Evolutionary conservation across 176 grass and related monocot genomes (phyloP).

Genomic region (Musa troglodytarum): DNA sequence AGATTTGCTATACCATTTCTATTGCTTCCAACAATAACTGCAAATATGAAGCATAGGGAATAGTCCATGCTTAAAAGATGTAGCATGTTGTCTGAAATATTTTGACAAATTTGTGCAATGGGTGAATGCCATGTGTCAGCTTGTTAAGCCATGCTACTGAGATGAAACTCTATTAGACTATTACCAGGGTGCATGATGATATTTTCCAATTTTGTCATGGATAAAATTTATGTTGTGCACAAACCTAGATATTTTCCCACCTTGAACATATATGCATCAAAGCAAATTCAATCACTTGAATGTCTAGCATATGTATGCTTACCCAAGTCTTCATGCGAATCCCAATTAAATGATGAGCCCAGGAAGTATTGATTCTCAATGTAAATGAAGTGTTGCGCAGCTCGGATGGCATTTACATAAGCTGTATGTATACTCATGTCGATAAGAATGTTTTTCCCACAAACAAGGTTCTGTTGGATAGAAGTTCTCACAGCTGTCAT

Average conservation of each 20-base stretch:
- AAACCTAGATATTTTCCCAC: neutral
- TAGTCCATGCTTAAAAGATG: neutral
- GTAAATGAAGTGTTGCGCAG: constrained; percentile 87
- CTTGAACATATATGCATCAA: neutral
- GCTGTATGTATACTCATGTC: constrained; percentile 94
- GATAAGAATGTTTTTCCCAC: constrained; percentile 87
- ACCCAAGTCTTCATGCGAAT: constrained; percentile 86
- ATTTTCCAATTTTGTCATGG: no score
- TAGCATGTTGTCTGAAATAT: neutral
- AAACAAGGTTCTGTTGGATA: constrained; percentile 76
- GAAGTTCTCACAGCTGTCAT: constrained; percentile 14
- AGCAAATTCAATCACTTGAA: neutral
- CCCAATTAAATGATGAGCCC: constrained; percentile 92
- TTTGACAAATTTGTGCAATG: neutral
- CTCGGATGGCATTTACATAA: constrained; percentile 91
- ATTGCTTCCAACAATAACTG: no score
- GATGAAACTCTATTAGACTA: neutral
- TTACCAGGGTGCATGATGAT: neutral
- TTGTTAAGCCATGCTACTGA: neutral
- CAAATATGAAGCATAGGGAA: no score
- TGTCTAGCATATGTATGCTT: constrained; percentile 13
- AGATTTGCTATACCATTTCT: no score
- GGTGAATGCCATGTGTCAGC: neutral
- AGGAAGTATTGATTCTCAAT: constrained; percentile 99
- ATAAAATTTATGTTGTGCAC: no score